A percentile compares a stretch with the other conserved stretches of the same genome.
phyloP scores from a whole-genome alignment of 441 rosid genomes.

The Gossypium schwendimanii region DNA sequence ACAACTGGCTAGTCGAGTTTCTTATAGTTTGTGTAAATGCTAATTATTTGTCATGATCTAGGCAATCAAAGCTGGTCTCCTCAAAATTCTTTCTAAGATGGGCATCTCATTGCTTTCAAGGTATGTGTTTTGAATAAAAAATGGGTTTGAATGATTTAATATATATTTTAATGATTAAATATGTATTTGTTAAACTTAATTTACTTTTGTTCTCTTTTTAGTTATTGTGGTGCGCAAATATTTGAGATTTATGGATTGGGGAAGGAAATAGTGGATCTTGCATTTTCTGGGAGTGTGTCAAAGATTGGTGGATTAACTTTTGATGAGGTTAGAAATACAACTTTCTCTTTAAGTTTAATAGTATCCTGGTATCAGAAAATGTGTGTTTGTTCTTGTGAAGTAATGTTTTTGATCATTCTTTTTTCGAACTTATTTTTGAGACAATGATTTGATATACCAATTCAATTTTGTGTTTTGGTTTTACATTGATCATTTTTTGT shows the following conservation, averaged over 20 bases:
- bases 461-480: constrained; percentile 2
- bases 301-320: constrained; percentile 82
- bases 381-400: constrained; percentile 5
- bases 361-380: background rate
- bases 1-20: background rate
- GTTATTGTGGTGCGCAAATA: constrained; percentile 99
- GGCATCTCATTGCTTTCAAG: constrained; percentile 97
- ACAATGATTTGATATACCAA: background rate
- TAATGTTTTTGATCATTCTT: background rate
- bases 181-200: constrained; percentile 19
- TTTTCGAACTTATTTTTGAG: background rate
- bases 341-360: constrained; percentile 4
- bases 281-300: constrained; percentile 86
- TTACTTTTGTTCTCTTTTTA: constrained; percentile 28
- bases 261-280: constrained; percentile 71
- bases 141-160: background rate
- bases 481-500: background rate
- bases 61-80: constrained; percentile 94
- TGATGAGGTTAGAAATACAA: constrained; percentile 61
- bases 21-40: background rate
- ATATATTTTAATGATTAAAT: constrained; percentile 1
- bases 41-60: constrained; percentile 28
- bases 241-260: constrained; percentile 97
- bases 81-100: constrained; percentile 96
- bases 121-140: constrained; percentile 28